Evolutionary conservation across 805 yeast genomes (phyloP).

Genomic region (Yarrowia osloensis): DNA sequence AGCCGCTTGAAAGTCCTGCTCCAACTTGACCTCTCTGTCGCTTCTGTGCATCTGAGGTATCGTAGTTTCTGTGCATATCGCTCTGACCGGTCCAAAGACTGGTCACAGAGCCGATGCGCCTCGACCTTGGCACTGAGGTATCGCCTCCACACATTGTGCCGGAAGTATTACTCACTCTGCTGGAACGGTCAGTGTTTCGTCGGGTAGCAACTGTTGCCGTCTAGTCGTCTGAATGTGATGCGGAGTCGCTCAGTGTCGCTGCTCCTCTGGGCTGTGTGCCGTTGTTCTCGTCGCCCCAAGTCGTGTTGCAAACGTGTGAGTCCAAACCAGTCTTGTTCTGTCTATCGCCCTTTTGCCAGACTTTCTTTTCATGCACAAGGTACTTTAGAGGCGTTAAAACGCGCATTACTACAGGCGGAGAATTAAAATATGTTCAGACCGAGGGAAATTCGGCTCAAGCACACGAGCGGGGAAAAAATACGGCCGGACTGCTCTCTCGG

Average conservation of each 20-base stretch:
- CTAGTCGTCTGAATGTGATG: not conserved
- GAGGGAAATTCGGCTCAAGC: not conserved
- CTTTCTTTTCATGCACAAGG: constrained; percentile 24
- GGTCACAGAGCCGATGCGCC: no score
- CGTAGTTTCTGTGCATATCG: no score
- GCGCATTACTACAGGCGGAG: constrained; percentile 16
- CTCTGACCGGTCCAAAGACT: no score
- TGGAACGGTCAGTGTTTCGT: no score
- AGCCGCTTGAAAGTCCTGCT: no score
- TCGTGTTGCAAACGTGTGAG: not conserved
- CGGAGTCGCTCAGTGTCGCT: not conserved
- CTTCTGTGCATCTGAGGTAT: no score
- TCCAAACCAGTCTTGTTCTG: not conserved
- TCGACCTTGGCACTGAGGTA: no score
- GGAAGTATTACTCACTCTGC: no score
- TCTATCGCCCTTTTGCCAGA: constrained; percentile 6
- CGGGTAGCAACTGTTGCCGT: no score
- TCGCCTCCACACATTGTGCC: no score
- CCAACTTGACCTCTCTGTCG: no score
- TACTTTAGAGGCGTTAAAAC: constrained; percentile 25
- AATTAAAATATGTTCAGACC: not conserved
- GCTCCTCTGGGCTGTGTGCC: not conserved
- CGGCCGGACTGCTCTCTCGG: not conserved
- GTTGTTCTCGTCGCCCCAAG: not conserved
- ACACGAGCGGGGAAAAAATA: not conserved